phyloP scores from a whole-genome alignment of 139 green algal species.

The Chlorella sp. region DNA sequence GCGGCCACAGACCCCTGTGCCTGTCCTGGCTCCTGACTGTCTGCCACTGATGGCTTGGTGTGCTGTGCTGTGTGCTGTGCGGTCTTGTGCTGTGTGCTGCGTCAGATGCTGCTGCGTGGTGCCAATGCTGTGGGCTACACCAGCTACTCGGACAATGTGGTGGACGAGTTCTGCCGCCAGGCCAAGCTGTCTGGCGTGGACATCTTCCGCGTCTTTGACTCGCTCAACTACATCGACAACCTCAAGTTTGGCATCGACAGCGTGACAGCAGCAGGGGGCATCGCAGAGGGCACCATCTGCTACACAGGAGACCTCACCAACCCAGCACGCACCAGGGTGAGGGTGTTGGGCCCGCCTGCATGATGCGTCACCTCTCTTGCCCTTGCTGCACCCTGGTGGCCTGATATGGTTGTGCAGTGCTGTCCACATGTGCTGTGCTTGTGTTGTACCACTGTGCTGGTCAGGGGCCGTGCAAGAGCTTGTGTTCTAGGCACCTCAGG shows the following conservation, averaged over 20 bases:
- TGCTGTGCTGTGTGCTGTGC: too few relatives aligned
- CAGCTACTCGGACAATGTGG: slow-evolving; percentile 18
- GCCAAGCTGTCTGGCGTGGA: slow-evolving; percentile 65
- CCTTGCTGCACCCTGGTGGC: too few relatives aligned
- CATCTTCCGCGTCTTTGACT: slow-evolving; percentile 87
- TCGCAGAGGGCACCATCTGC: slow-evolving; percentile 86
- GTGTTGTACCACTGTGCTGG: too few relatives aligned
- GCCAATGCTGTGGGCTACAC: slow-evolving; percentile 91
- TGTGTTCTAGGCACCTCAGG: too few relatives aligned
- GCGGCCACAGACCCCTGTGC: too few relatives aligned
- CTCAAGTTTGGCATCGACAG: slow-evolving; percentile 86
- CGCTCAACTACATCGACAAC: slow-evolving; percentile 78
- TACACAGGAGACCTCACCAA: slow-evolving; percentile 86
- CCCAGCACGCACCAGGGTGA: slow-evolving; percentile 42
- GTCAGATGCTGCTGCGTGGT: slow-evolving; percentile 88
- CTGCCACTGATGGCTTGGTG: too few relatives aligned
- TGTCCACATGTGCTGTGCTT: too few relatives aligned
- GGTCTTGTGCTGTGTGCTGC: too few relatives aligned
- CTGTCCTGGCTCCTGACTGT: too few relatives aligned
- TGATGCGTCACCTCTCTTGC: too few relatives aligned
- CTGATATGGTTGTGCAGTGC: too few relatives aligned
- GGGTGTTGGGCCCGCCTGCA: not conserved
- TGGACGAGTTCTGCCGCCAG: slow-evolving; percentile 61
- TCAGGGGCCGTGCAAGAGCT: too few relatives aligned
- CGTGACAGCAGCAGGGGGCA: slow-evolving; percentile 61